Evolutionary conservation across 352 stramenopile species (phyloP).

Genomic region (Globisporangium mamillatum): DNA sequence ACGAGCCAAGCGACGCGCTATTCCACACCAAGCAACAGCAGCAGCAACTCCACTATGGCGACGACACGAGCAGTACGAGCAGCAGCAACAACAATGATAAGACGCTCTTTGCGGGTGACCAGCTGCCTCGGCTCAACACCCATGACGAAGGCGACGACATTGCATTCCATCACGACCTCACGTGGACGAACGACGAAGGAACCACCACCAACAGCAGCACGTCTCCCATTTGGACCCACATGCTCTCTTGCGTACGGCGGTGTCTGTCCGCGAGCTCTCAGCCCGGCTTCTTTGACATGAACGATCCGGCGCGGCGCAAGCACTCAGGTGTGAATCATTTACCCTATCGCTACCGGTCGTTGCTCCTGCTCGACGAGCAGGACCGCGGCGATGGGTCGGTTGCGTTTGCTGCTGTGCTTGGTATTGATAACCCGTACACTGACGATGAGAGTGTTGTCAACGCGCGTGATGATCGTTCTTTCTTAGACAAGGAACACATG

Average conservation of each 20-base stretch:
- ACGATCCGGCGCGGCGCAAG: constrained; percentile 30
- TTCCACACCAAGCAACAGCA: not conserved
- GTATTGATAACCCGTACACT: constrained; percentile 10
- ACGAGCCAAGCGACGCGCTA: not conserved
- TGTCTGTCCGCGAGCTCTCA: constrained; percentile 19
- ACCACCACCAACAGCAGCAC: not conserved
- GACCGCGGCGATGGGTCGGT: not conserved
- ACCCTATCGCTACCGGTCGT: constrained; percentile 16
- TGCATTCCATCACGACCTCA: constrained; percentile 3
- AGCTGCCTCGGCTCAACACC: constrained; percentile 2
- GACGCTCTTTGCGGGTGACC: not conserved
- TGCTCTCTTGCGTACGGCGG: constrained; percentile 19
- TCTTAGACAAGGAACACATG: constrained; percentile 53
- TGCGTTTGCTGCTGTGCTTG: constrained; percentile 21
- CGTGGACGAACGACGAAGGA: constrained; percentile 2
- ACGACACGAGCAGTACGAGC: constrained; percentile 11
- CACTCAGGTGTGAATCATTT: constrained; percentile 28
- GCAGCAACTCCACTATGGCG: not conserved
- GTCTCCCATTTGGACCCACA: constrained; percentile 9
- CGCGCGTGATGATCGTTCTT: constrained; percentile 21
- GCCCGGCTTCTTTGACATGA: constrained; percentile 29
- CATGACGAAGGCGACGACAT: not conserved
- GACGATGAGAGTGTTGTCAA: constrained; percentile 21
- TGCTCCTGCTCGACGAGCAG: constrained; percentile 13
- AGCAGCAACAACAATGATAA: constrained; percentile 3